A percentile compares a stretch with the other conserved stretches of the same genome.
phyloP scores from a whole-genome alignment of 352 stramenopile genomes.

The Pythium insidiosum region DNA sequence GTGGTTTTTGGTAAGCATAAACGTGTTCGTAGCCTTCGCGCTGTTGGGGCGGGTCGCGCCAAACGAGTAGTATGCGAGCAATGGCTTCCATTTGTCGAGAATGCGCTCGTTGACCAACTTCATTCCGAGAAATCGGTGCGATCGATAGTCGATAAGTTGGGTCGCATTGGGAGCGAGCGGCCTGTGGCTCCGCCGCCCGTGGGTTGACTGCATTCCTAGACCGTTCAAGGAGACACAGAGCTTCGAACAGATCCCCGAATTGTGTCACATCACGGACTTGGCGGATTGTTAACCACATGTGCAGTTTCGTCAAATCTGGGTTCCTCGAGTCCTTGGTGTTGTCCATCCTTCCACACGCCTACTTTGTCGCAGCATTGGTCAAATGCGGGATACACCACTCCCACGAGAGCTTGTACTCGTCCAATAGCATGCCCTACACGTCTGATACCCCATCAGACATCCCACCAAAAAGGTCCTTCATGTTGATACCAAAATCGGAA shows the following conservation, averaged over 20 bases:
- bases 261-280: slow-evolving; percentile 2
- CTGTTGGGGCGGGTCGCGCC: background rate
- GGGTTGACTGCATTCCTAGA: no score
- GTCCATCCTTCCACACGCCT: no score
- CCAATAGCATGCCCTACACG: background rate
- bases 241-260: background rate
- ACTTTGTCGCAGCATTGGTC: background rate
- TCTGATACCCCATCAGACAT: background rate
- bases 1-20: background rate
- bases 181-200: slow-evolving; percentile 4
- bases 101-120: background rate
- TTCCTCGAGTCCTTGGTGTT: background rate
- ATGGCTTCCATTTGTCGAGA: slow-evolving; percentile 1
- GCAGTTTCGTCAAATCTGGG: background rate
- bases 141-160: slow-evolving; percentile 3
- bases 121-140: slow-evolving; percentile 3
- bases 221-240: no score
- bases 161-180: background rate
- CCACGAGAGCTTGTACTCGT: background rate
- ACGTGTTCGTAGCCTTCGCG: background rate
- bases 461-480: background rate
- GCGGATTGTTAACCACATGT: background rate
- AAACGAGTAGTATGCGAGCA: background rate
- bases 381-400: slow-evolving; percentile 6
- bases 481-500: background rate